Evolutionary conservation across 805 yeast species (phyloP).

Genomic region (Yarrowia sp.): DNA sequence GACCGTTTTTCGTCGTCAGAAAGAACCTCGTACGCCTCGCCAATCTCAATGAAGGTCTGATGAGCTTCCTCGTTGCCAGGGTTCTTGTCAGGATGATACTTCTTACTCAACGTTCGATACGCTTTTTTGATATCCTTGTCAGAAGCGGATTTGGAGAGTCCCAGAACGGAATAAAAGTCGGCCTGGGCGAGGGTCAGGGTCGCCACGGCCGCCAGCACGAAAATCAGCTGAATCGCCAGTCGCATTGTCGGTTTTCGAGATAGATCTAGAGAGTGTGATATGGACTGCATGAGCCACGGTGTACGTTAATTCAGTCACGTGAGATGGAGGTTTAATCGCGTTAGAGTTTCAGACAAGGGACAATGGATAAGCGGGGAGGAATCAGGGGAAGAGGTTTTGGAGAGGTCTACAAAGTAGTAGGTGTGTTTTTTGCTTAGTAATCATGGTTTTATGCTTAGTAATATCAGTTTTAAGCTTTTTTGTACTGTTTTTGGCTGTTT

Average conservation of each 20-base stretch:
- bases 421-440: background rate
- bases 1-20: slow-evolving; percentile 86
- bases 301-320: slow-evolving; percentile 3
- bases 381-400: too few species aligned
- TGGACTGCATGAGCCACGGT: slow-evolving; percentile 6
- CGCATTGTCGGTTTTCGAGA: background rate
- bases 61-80: slow-evolving; percentile 75
- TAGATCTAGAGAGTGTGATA: background rate
- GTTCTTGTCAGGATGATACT: slow-evolving; percentile 94
- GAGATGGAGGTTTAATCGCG: background rate
- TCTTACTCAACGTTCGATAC: slow-evolving; percentile 74
- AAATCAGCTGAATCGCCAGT: slow-evolving; percentile 17
- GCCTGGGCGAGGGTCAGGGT: slow-evolving; percentile 43
- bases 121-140: slow-evolving; percentile 85
- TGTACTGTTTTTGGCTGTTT: too few species aligned
- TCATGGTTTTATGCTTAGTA: too few species aligned
- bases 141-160: slow-evolving; percentile 62
- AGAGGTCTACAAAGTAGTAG: background rate
- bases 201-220: slow-evolving; percentile 25
- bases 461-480: too few species aligned
- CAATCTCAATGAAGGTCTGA: slow-evolving; percentile 81
- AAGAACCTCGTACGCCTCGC: slow-evolving; percentile 88
- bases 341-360: background rate
- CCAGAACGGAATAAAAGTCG: slow-evolving; percentile 50
- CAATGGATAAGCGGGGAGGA: background rate